phyloP scores from a whole-genome alignment of 176 grass and related monocot species.

The Stipa capillata region DNA sequence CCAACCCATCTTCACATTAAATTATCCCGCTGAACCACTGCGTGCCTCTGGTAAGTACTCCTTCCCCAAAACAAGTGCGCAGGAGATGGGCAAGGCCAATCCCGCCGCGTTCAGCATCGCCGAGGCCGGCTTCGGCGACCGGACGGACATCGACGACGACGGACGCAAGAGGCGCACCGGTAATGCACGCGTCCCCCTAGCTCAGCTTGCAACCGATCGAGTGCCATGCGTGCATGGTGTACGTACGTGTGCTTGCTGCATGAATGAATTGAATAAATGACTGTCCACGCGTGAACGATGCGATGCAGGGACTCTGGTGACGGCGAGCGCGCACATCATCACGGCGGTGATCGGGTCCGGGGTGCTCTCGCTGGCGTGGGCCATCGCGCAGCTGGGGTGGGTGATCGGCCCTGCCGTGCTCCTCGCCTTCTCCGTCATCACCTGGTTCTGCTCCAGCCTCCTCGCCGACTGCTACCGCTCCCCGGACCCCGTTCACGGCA shows the following conservation, averaged over 20 bases:
- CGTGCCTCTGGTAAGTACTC: no score
- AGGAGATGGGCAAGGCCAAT: not conserved
- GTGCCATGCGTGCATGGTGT: not conserved
- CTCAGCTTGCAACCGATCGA: not conserved
- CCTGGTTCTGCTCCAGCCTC: constrained; percentile 85
- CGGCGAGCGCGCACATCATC: constrained; percentile 91
- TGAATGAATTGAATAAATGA: no score
- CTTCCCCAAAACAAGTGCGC: no score
- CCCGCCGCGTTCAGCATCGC: constrained; percentile 39
- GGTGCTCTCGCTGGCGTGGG: constrained; percentile 88
- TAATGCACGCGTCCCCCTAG: not conserved
- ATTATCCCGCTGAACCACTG: no score
- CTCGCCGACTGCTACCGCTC: constrained; percentile 81
- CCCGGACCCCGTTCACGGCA: constrained; percentile 63
- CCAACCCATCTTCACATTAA: no score
- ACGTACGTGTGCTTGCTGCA: not conserved
- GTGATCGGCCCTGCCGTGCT: constrained; percentile 64
- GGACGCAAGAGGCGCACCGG: constrained; percentile 64
- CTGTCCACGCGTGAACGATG: no score
- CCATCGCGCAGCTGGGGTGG: constrained; percentile 90
- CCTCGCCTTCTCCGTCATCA: constrained; percentile 71
- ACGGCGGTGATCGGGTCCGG: constrained; percentile 95
- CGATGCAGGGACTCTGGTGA: constrained; percentile 61
- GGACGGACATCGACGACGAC: constrained; percentile 66
- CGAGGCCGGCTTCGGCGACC: constrained; percentile 21